A percentile compares a stretch with the other conserved stretches of the same genome.
These are phyloP conservation scores for Biscogniauxia mediterranea DNA, from an alignment of 2,329 filamentous ascomycete genomes.

Conservation along the genomic window DNA sequence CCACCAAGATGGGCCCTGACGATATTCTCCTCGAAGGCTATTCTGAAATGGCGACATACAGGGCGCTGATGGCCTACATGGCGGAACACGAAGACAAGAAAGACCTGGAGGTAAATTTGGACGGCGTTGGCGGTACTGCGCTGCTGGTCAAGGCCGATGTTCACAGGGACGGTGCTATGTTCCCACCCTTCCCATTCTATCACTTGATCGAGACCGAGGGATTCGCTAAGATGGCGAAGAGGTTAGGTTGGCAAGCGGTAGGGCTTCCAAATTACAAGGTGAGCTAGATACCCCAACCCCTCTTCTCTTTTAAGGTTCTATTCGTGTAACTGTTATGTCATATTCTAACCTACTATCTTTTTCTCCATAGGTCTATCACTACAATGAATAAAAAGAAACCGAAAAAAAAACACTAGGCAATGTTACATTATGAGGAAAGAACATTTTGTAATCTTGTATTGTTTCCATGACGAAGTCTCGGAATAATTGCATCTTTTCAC, in stretches of 20 bases:
- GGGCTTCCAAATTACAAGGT: constrained; percentile 98
- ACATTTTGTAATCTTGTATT: constrained; percentile 15
- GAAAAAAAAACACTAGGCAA: too few species aligned
- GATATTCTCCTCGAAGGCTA: constrained; percentile 95
- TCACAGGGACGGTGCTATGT: constrained; percentile 97
- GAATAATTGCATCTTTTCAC: constrained; percentile 13
- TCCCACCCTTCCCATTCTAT: constrained; percentile 94
- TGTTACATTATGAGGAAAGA: constrained; percentile 9
- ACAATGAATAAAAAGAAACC: constrained; percentile 70
- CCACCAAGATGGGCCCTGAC: constrained; percentile 77
- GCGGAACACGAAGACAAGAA: constrained; percentile 53
- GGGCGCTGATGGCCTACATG: constrained; percentile 87
- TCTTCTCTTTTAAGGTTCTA: not conserved
- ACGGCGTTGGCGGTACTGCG: constrained; percentile 91
- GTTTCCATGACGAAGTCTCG: constrained; percentile 21
- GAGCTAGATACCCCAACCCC: constrained; percentile 29
- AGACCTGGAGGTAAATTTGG: constrained; percentile 68
- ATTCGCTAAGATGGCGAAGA: constrained; percentile 93
- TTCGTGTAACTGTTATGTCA: not conserved
- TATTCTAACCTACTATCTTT: constrained; percentile 10
- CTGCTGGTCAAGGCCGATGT: constrained; percentile 95
- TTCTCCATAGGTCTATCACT: constrained; percentile 71
- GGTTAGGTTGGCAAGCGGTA: constrained; percentile 79
- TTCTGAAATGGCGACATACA: constrained; percentile 86
- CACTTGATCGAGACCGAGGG: constrained; percentile 97